Percentiles rank a stretch among this genome's conserved stretches.
Evolutionary conservation across 2,329 filamentous ascomycete genomes (phyloP).

Genomic region (Verticillium albo-atrum): DNA sequence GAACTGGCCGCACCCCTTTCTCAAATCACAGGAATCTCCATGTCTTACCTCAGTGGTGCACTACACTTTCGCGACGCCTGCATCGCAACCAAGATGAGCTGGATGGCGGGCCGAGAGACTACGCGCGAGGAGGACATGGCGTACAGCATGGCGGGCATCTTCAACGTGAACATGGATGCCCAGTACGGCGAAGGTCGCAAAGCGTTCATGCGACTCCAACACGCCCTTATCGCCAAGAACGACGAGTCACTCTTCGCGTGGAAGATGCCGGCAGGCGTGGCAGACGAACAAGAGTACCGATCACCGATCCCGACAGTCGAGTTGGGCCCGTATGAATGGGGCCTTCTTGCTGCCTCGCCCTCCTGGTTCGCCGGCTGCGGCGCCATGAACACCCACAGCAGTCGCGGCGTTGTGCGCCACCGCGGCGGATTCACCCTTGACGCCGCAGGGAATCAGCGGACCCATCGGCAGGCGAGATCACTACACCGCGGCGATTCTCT

Average conservation of each 20-base stretch:
- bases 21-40: conserved; percentile 4
- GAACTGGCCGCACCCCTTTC: conserved; percentile 3
- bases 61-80: conserved; percentile 12
- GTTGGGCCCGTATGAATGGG: conserved; percentile 5
- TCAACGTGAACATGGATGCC: conserved; percentile 21
- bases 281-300: not conserved
- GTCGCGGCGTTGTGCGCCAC: conserved; percentile 1
- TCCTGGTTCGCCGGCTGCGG: not conserved
- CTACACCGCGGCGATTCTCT: not conserved
- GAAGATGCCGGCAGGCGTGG: not conserved
- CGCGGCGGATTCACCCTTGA: conserved; percentile 3
- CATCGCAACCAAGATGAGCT: conserved; percentile 22
- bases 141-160: conserved; percentile 23
- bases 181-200: conserved; percentile 21
- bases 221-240: conserved; percentile 7
- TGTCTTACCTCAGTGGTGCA: not conserved
- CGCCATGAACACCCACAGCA: not conserved
- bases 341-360: conserved; percentile 3
- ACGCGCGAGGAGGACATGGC: conserved; percentile 19
- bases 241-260: conserved; percentile 7
- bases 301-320: not conserved
- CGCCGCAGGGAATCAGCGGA: conserved; percentile 6
- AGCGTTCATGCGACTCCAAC: conserved; percentile 17
- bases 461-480: conserved; percentile 3
- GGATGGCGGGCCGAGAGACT: conserved; percentile 18